These are phyloP conservation scores for Beta vulgaris DNA, from an alignment of 148 eudicot species.

Conservation along the genomic window DNA sequence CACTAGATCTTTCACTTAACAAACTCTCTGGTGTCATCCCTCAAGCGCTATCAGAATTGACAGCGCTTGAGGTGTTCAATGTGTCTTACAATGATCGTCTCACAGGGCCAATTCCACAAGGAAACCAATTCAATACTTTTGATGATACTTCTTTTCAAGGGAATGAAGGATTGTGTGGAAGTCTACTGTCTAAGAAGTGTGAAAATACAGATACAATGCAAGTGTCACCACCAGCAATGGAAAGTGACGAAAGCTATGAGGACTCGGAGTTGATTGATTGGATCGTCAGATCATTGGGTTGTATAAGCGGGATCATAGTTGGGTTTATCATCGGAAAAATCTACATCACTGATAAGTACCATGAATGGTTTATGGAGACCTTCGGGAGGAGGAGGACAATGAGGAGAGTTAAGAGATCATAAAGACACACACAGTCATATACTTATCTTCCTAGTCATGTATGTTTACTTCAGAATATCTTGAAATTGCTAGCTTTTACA, in stretches of 20 bases:
- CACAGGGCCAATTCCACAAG: constrained; percentile 36
- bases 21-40: constrained; percentile 42
- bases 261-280: constrained; percentile 21
- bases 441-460: too few species aligned
- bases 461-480: too few species aligned
- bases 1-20: constrained; percentile 42
- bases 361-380: constrained; percentile 27
- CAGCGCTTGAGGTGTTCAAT: constrained; percentile 32
- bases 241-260: not conserved
- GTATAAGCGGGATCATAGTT: constrained; percentile 20
- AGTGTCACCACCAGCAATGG: not conserved
- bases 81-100: constrained; percentile 41
- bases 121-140: constrained; percentile 37
- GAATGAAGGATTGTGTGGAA: constrained; percentile 36
- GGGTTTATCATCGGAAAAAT: constrained; percentile 29
- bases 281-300: constrained; percentile 31
- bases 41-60: constrained; percentile 22
- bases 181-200: constrained; percentile 30
- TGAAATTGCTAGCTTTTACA: too few species aligned
- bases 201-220: not conserved
- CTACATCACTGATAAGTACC: constrained; percentile 18
- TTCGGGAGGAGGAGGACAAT: constrained; percentile 15
- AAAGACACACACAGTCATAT: too few species aligned
- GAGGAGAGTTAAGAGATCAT: constrained; percentile 6
- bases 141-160: constrained; percentile 31